Conservation (phyloP, 2,329 filamentous ascomycete genomes). For the Akanthomyces uredinophilus region DNA sequence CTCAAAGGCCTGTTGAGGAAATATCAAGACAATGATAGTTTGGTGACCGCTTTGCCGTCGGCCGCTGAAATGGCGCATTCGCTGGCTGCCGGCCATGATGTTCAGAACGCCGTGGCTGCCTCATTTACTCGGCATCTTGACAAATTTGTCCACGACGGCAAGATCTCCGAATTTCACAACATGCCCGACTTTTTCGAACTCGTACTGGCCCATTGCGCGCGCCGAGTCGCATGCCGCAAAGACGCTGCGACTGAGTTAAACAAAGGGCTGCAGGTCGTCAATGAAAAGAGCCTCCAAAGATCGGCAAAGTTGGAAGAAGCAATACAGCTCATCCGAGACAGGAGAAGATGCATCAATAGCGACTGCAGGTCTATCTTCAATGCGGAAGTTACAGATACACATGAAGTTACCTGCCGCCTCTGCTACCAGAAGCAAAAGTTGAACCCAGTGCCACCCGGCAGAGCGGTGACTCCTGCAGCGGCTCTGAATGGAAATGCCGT, state of each 20-base stretch:
- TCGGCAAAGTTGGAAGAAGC: background rate
- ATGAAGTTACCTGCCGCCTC: background rate
- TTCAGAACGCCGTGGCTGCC: background rate
- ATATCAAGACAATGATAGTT: background rate
- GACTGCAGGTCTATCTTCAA: background rate
- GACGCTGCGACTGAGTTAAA: background rate
- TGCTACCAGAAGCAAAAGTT: background rate
- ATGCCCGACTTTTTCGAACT: background rate
- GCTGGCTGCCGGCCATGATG: background rate
- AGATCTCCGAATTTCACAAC: background rate
- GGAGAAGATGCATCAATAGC: background rate
- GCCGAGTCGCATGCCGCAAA: background rate
- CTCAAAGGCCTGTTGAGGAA: background rate
- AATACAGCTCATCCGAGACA: background rate
- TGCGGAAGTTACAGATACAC: background rate
- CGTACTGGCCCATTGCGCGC: background rate
- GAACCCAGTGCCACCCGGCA: background rate
- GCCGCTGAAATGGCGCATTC: background rate
- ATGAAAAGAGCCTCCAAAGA: background rate
- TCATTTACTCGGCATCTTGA: background rate
- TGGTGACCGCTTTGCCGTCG: background rate
- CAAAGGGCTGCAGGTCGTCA: background rate
- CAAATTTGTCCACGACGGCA: background rate
- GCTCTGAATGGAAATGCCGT: too few relatives aligned
- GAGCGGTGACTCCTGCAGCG: too few relatives aligned